Evolutionary conservation across 2,329 filamentous ascomycete genomes (phyloP).

Genomic region (Alternaria sp.): DNA sequence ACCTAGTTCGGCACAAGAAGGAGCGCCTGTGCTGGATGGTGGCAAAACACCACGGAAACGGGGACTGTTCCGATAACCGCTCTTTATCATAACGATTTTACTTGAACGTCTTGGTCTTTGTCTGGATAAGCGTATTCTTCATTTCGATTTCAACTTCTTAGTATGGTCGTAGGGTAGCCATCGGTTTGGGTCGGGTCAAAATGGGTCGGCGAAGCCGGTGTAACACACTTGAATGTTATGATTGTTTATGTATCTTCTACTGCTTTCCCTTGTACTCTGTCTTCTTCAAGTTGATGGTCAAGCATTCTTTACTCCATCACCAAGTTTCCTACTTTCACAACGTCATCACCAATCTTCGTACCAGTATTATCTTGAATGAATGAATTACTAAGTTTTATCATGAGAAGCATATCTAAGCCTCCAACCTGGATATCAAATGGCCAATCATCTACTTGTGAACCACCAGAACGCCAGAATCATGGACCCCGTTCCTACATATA

Average conservation of each 20-base stretch:
- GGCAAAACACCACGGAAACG: conserved; percentile 32
- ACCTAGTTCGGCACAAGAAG: conserved; percentile 20
- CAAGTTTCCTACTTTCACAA: background rate
- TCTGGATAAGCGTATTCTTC: background rate
- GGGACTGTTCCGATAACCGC: conserved; percentile 25
- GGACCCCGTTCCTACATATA: background rate
- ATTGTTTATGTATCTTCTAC: background rate
- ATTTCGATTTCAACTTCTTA: background rate
- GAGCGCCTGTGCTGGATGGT: conserved; percentile 11
- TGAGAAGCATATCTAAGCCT: conserved; percentile 6
- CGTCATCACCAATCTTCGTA: background rate
- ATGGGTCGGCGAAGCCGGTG: background rate
- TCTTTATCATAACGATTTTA: background rate
- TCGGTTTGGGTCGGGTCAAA: background rate
- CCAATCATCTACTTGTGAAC: background rate
- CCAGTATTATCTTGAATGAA: background rate
- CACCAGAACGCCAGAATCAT: conserved; percentile 9
- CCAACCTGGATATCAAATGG: conserved; percentile 15
- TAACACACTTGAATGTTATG: background rate
- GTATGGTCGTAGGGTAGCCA: background rate
- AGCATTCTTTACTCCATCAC: background rate
- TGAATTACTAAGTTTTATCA: conserved; percentile 8
- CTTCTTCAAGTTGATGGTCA: background rate
- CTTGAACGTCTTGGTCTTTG: background rate
- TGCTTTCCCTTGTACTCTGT: background rate